Percentiles rank a stretch among this genome's conserved stretches.
Evolutionary conservation across 1,139 yeast genomes (phyloP).

Genomic region (Candida mesenterica): DNA sequence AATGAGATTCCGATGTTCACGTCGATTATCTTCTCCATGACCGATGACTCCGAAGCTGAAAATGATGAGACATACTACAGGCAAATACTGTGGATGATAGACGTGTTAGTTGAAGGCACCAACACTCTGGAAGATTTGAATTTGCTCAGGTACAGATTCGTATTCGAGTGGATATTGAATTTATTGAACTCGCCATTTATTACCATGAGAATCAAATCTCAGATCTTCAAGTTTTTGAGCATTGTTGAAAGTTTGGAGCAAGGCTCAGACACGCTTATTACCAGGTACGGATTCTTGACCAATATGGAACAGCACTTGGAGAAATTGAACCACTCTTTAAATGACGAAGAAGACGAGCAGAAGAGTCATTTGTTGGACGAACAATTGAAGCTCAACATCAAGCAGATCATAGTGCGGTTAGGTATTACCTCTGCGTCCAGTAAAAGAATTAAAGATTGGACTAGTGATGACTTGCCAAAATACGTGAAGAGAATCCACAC

Average conservation of each 20-base stretch:
- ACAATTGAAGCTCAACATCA: conserved; percentile 40
- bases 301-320: conserved; percentile 43
- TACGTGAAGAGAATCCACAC: conserved; percentile 51
- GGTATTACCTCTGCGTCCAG: conserved; percentile 39
- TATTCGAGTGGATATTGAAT: conserved; percentile 68
- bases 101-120: conserved; percentile 45
- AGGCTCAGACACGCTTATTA: conserved; percentile 61
- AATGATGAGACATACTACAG: conserved; percentile 54
- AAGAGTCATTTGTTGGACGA: conserved; percentile 22
- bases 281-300: conserved; percentile 61
- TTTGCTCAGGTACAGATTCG: conserved; percentile 48
- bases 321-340: conserved; percentile 10
- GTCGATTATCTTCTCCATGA: conserved; percentile 37
- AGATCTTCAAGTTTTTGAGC: conserved; percentile 44
- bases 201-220: conserved; percentile 35
- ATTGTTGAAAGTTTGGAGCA: conserved; percentile 53
- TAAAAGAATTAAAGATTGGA: conserved; percentile 64
- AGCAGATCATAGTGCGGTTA: conserved; percentile 48
- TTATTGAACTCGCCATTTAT: conserved; percentile 51
- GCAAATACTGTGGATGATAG: conserved; percentile 68
- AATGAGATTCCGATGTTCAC: conserved; percentile 67
- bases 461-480: conserved; percentile 45
- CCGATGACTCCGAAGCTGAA: conserved; percentile 33
- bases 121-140: conserved; percentile 50
- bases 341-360: conserved; percentile 6